Percentiles rank a stretch among this genome's conserved stretches.
Conservation (phyloP, 2,329 filamentous ascomycete species). For the Xylariaceae sp. region DNA sequence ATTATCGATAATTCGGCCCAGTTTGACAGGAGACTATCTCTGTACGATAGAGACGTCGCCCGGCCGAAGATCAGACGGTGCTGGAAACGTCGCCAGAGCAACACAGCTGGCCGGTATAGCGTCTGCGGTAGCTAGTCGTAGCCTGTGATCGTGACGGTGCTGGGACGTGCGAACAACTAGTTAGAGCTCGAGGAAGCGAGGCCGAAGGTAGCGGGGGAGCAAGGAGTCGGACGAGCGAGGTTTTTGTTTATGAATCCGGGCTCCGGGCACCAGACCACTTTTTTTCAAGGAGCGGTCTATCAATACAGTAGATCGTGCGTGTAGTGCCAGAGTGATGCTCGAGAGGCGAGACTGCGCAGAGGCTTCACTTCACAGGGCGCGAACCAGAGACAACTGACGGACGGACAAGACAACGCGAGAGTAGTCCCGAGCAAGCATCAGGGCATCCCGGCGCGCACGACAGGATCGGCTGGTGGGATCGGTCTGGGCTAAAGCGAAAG, state of each 20-base stretch:
- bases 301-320: conserved; percentile 23
- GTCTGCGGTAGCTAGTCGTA: conserved; percentile 1
- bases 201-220: conserved; percentile 12
- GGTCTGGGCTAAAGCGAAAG: conserved; percentile 14
- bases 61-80: not conserved
- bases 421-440: conserved; percentile 15
- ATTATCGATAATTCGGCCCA: conserved; percentile 2
- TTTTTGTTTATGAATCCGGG: conserved; percentile 1
- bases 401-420: conserved; percentile 8
- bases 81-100: conserved; percentile 2
- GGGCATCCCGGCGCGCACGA: conserved; percentile 17
- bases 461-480: conserved; percentile 11
- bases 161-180: conserved; percentile 5
- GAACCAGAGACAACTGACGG: conserved; percentile 9
- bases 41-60: conserved; percentile 1
- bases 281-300: conserved; percentile 15
- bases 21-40: conserved; percentile 1
- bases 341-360: conserved; percentile 9
- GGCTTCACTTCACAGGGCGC: conserved; percentile 9
- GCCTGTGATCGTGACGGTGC: conserved; percentile 1
- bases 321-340: conserved; percentile 22
- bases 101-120: conserved; percentile 1
- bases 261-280: conserved; percentile 1
- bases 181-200: conserved; percentile 12
- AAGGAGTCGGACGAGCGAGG: conserved; percentile 12